Conservation (phyloP, 768 basidiomycete species). For the Trametes cubensis region DNA sequence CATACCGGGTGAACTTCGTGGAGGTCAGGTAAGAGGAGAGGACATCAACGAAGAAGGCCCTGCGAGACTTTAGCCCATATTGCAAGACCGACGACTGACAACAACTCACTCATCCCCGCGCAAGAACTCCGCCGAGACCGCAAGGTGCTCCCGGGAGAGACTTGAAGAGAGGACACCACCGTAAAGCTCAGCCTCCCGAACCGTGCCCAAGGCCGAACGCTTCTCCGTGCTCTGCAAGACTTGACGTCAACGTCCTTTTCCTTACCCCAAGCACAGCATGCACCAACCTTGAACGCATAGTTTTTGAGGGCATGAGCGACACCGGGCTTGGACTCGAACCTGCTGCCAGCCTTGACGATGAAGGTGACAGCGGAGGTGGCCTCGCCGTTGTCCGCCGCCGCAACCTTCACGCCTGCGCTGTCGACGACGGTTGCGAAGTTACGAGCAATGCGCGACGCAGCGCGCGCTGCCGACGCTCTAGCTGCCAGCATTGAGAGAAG, state of each 20-base stretch:
- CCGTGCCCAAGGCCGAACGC: conserved; percentile 86
- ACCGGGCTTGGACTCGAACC: conserved; percentile 87
- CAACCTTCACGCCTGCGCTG: conserved; percentile 81
- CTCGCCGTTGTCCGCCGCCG: conserved; percentile 79
- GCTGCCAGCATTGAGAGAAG: conserved; percentile 58
- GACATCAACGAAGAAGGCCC: conserved; percentile 87
- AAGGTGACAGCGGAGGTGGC: conserved; percentile 87
- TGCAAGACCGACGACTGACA: background rate
- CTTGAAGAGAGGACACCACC: conserved; percentile 88
- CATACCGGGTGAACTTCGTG: conserved; percentile 78
- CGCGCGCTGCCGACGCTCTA: conserved; percentile 60
- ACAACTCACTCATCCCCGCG: conserved; percentile 90
- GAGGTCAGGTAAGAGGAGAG: conserved; percentile 84
- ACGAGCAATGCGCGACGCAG: conserved; percentile 60
- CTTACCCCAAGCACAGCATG: background rate
- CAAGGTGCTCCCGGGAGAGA: conserved; percentile 86
- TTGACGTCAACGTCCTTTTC: background rate
- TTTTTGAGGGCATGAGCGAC: conserved; percentile 95
- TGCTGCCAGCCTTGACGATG: conserved; percentile 88
- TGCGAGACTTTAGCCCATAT: conserved; percentile 35
- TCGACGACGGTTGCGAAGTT: conserved; percentile 85
- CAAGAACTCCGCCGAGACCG: conserved; percentile 93
- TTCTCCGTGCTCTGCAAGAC: conserved; percentile 75
- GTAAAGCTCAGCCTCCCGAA: conserved; percentile 91
- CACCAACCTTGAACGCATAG: conserved; percentile 95